Base-by-base conservation (phyloP, 2,329 filamentous ascomycete species). In the Nigrospora sphaerica region DNA sequence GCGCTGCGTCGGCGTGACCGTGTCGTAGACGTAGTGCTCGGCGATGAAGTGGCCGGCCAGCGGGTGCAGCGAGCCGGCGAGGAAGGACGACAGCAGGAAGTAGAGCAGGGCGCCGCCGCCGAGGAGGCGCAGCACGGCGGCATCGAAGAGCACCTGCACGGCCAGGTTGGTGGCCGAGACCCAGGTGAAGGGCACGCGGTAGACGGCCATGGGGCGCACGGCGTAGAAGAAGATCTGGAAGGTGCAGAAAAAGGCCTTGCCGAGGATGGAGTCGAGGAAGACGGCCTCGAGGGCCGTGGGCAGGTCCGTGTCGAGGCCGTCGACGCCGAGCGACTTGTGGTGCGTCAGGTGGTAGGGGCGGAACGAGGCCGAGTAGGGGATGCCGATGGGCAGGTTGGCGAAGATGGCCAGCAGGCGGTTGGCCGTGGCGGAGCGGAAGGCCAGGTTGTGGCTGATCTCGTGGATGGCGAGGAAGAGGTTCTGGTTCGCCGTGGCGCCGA, bases 201-300 rank as follows among this genome's bases (percentile, higher is more conserved):
- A 95, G 57, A 98, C 80, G 69, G 91, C 84, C 86, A 97, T 95
- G 50, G 93, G 93, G 14, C 93, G 88, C 43, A 98, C 69, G 59
- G 93, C 93, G 73, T 98, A 98, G 78, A 98, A 98, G 64, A 98
- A 80, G 67, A 98, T 96, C 70, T 98, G 93, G 73, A 96, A 98
- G 56, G 93, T 98, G 72, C 87, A 92, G 78, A 98, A 98, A 75
- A 98, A 98, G 55, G 93, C 85, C 71, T 98, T 98, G 65, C 93
- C 93, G 16, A 92, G 80, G 57, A 98, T 84, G 9, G 90, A 96
- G 73, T 98, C 88, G 59, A 98, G 84, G 65, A 98, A 86, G 62
- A 95, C 70, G 52, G 90, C 92, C 72, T 98, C 93, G 43, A 96
- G 69, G 42, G 88, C 82, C 16, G 93, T 97, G 19, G 93, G 93